Conservation (phyloP, 2,329 filamentous ascomycete species). For the Furcasterigmium sp. region DNA sequence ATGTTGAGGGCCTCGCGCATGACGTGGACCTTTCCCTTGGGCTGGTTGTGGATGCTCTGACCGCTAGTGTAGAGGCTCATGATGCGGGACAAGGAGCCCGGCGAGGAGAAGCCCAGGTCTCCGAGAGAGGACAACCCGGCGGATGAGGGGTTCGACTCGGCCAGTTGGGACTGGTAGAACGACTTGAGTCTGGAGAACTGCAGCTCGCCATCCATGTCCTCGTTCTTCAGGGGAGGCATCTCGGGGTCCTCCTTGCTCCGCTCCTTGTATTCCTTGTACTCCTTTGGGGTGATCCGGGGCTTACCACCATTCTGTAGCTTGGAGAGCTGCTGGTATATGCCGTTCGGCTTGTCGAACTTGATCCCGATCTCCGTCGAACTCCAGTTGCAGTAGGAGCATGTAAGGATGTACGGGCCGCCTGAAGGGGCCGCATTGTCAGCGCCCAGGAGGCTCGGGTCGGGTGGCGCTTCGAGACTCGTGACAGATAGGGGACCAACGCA, state of each 20-base stretch:
- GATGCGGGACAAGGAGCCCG: conserved; percentile 77
- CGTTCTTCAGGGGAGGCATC: conserved; percentile 30
- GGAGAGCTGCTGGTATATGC: conserved; percentile 74
- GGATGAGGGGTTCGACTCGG: conserved; percentile 48
- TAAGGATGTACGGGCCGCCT: conserved; percentile 64
- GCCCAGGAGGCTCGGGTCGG: conserved; percentile 37
- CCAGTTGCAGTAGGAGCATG: conserved; percentile 92
- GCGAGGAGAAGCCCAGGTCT: conserved; percentile 64
- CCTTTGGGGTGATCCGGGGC: conserved; percentile 42
- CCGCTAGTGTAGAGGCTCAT: conserved; percentile 81
- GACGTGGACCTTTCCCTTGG: conserved; percentile 51
- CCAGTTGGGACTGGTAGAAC: conserved; percentile 79
- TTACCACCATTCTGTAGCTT: conserved; percentile 61
- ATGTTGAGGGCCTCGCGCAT: conserved; percentile 75
- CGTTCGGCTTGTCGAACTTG: conserved; percentile 82
- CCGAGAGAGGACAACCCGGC: conserved; percentile 40
- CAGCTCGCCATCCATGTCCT: conserved; percentile 56
- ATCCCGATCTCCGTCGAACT: conserved; percentile 84
- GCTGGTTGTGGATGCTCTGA: conserved; percentile 59
- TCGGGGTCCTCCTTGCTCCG: conserved; percentile 40
- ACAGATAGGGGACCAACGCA: conserved; percentile 78
- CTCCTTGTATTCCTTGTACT: conserved; percentile 41
- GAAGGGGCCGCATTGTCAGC: conserved; percentile 32
- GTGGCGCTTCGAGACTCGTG: conserved; percentile 58
- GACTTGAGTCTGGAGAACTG: conserved; percentile 69